Evolutionary conservation across 1,284 basidiomycete species (phyloP).

Genomic region (Apiotrichum mycotoxinovorans): DNA sequence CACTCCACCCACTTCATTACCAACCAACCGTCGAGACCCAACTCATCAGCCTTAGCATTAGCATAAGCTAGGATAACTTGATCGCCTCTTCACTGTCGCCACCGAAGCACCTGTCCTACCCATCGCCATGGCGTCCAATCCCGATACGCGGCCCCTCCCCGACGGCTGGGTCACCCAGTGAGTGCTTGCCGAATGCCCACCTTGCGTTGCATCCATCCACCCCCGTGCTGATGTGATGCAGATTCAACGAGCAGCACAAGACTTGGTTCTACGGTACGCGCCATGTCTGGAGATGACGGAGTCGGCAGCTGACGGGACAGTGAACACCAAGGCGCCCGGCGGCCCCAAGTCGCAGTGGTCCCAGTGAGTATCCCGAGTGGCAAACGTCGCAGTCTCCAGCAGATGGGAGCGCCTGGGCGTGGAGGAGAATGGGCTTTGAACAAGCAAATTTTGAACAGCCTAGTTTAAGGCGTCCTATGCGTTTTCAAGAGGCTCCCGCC

Average conservation of each 20-base stretch:
- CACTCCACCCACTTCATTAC: no score
- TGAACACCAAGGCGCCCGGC: slow-evolving; percentile 46
- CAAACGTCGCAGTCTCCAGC: not conserved
- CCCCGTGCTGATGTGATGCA: slow-evolving; percentile 9
- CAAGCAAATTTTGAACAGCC: no score
- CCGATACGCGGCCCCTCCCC: slow-evolving; percentile 42
- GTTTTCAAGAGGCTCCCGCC: no score
- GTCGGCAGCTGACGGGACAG: not conserved
- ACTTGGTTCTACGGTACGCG: slow-evolving; percentile 47
- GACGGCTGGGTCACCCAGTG: slow-evolving; percentile 48
- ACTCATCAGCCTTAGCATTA: no score
- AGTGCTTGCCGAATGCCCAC: slow-evolving; percentile 11
- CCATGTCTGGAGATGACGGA: no score
- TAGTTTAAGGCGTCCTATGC: no score
- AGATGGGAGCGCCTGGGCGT: no score
- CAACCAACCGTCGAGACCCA: no score
- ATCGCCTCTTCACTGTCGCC: not conserved
- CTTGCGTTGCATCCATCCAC: not conserved
- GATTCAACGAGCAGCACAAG: slow-evolving; percentile 48
- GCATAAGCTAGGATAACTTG: no score
- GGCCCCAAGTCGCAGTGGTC: slow-evolving; percentile 47
- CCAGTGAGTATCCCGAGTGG: slow-evolving; percentile 34
- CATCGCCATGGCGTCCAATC: slow-evolving; percentile 30
- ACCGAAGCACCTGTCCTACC: not conserved
- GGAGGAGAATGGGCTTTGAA: no score